phyloP scores from a whole-genome alignment of 768 basidiomycete species.

The Nevesoporus exiguus region DNA sequence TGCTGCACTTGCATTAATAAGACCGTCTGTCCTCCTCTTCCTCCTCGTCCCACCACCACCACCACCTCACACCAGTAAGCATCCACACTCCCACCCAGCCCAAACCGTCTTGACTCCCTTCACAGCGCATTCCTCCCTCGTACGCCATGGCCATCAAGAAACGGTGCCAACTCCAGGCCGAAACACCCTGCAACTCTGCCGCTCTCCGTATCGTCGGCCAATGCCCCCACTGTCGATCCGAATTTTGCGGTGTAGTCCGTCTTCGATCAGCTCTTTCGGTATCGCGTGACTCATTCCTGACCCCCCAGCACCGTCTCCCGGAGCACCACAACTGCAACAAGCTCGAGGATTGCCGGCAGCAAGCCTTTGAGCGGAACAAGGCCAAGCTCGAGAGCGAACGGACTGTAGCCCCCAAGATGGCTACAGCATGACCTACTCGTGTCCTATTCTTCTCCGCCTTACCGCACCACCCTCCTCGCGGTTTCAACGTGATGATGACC shows the following conservation, averaged over 20 bases:
- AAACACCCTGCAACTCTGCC: conserved; percentile 64
- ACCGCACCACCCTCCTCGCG: conserved; percentile 7
- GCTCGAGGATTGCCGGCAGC: conserved; percentile 79
- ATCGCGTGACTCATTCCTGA: conserved; percentile 17
- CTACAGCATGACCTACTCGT: conserved; percentile 51
- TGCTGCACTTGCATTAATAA: conserved; percentile 26
- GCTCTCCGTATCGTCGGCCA: conserved; percentile 81
- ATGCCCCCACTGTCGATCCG: conserved; percentile 73
- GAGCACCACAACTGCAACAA: conserved; percentile 86
- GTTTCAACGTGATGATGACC: conserved; percentile 19
- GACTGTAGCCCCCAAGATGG: conserved; percentile 85
- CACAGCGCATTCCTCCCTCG: conserved; percentile 4
- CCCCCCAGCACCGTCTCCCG: conserved; percentile 73
- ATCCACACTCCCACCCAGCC: neutral
- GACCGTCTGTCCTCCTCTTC: neutral
- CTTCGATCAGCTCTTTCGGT: neutral
- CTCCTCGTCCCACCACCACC: neutral
- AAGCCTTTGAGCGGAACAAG: conserved; percentile 88
- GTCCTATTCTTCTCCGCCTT: neutral
- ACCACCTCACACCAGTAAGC: neutral
- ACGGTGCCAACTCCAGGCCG: conserved; percentile 69
- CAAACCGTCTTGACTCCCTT: neutral
- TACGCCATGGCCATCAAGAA: conserved; percentile 88
- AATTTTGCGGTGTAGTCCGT: conserved; percentile 77
- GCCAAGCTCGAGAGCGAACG: conserved; percentile 82